Evolutionary conservation across 139 green algal genomes (phyloP).

Genomic region (Coelastrella sp.): DNA sequence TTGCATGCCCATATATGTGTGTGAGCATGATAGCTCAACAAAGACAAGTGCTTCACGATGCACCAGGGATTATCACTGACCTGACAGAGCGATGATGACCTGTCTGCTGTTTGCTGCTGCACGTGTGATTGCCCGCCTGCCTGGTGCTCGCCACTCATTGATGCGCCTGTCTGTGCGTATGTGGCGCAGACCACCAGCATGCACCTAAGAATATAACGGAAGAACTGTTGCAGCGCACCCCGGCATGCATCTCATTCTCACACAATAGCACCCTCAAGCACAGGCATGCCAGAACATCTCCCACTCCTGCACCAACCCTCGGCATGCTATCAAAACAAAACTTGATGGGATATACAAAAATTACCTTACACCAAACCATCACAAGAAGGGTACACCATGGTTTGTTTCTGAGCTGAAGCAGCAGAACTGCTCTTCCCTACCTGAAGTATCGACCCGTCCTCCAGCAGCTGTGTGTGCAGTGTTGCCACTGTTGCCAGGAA

Average conservation of each 20-base stretch:
- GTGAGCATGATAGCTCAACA: neutral
- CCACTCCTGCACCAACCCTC: no score
- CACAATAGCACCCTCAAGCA: no score
- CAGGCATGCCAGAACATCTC: no score
- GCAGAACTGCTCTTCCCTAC: no score
- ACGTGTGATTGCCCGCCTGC: slow-evolving; percentile 72
- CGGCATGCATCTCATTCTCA: no score
- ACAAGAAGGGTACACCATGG: no score
- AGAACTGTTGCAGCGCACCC: neutral
- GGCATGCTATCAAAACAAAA: no score
- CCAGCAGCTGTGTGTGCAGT: slow-evolving; percentile 85
- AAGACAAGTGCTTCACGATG: neutral
- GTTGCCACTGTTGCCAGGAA: slow-evolving; percentile 90
- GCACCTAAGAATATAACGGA: slow-evolving; percentile 70
- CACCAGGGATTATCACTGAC: neutral
- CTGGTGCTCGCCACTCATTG: slow-evolving; percentile 97
- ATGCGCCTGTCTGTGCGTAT: slow-evolving; percentile 92
- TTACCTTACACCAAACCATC: no score
- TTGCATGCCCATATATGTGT: slow-evolving; percentile 37
- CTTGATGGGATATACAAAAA: no score
- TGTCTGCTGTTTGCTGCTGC: slow-evolving; percentile 86
- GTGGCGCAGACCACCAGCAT: slow-evolving; percentile 92
- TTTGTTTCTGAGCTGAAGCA: no score
- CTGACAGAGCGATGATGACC: slow-evolving; percentile 56
- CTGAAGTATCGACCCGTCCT: slow-evolving; percentile 95